Percentiles rank a stretch among this genome's conserved stretches.
Conservation (phyloP, 1,284 basidiomycete genomes). For the Rhodotorula sp. region DNA sequence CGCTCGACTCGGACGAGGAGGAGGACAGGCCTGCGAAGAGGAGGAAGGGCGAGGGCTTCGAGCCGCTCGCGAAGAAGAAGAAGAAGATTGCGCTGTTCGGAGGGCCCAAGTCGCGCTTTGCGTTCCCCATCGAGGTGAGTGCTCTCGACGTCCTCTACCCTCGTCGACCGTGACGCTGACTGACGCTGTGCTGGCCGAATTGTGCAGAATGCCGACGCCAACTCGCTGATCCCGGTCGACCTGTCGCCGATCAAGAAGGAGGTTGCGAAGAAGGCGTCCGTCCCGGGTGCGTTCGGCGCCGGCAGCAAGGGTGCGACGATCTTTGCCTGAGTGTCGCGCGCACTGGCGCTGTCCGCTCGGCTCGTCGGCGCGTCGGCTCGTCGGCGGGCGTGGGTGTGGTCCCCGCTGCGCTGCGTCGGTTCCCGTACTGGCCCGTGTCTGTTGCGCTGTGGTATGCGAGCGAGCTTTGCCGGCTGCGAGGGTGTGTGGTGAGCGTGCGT, state of each 20-base stretch:
- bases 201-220: constrained; percentile 30
- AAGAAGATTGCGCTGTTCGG: constrained; percentile 32
- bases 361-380: too few relatives aligned
- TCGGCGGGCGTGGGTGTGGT: too few relatives aligned
- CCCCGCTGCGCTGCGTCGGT: too few relatives aligned
- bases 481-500: too few relatives aligned
- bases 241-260: constrained; percentile 37
- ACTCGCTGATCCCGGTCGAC: constrained; percentile 26
- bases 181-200: neutral
- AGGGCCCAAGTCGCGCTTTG: constrained; percentile 20
- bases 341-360: too few relatives aligned
- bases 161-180: neutral
- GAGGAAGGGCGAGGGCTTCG: neutral
- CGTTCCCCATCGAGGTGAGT: constrained; percentile 35
- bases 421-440: too few relatives aligned
- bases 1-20: neutral
- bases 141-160: neutral
- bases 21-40: neutral
- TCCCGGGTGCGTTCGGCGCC: constrained; percentile 9
- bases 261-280: neutral
- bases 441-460: too few relatives aligned
- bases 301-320: constrained; percentile 7
- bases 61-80: constrained; percentile 22
- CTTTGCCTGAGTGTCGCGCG: constrained; percentile 9
- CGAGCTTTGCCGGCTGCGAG: too few relatives aligned